Evolutionary conservation across 331 rosid genomes (phyloP).

Genomic region (Quercus phellos): DNA sequence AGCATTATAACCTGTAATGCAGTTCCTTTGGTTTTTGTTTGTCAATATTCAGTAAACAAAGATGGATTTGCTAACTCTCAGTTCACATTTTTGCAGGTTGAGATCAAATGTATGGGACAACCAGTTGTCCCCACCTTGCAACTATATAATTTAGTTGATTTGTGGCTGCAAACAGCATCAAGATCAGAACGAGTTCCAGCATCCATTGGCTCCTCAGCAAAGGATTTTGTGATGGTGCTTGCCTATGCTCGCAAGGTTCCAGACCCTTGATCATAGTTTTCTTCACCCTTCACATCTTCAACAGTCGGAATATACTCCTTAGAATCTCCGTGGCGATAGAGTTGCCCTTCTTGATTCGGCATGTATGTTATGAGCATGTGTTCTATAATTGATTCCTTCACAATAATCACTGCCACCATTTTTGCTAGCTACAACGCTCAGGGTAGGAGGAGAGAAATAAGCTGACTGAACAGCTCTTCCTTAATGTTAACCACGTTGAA

Average conservation of each 20-base stretch:
- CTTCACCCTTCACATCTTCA: background rate
- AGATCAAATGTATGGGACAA: constrained; percentile 91
- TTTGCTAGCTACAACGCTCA: background rate
- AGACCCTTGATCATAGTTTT: constrained; percentile 24
- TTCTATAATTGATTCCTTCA: background rate
- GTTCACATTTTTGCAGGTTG: constrained; percentile 51
- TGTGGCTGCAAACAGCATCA: constrained; percentile 68
- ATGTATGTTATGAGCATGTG: background rate
- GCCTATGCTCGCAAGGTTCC: constrained; percentile 61
- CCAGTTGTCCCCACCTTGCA: constrained; percentile 67
- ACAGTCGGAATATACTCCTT: background rate
- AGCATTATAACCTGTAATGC: background rate
- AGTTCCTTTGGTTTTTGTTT: background rate
- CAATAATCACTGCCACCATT: background rate
- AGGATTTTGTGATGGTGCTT: constrained; percentile 84
- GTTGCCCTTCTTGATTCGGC: background rate
- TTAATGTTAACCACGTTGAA: background rate
- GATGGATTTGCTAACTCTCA: constrained; percentile 4
- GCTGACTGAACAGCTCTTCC: background rate
- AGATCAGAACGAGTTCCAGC: constrained; percentile 53
- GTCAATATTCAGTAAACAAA: constrained; percentile 1
- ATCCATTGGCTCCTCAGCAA: constrained; percentile 79
- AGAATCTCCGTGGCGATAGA: background rate
- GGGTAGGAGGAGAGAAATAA: background rate
- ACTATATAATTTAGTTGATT: constrained; percentile 65